Conservation (phyloP, 768 basidiomycete genomes). For the Suillus ampliporus region DNA sequence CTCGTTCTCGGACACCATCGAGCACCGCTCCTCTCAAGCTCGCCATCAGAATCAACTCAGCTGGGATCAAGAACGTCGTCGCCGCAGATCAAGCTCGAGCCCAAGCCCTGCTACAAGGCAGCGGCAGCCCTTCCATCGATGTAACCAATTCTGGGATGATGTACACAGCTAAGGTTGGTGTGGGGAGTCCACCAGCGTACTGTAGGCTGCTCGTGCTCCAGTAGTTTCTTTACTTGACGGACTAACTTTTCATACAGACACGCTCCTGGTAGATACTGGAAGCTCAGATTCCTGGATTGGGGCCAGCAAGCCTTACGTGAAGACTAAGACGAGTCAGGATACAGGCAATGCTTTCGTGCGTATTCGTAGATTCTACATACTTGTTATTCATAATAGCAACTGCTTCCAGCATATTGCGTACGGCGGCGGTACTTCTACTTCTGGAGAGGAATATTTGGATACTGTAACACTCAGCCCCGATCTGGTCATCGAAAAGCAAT, state of each 20-base stretch:
- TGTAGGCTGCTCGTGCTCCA: not conserved
- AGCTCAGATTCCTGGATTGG: not conserved
- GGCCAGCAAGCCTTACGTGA: not conserved
- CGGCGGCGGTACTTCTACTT: slow-evolving; percentile 2
- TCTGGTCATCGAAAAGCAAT: slow-evolving; percentile 22
- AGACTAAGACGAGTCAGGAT: not conserved
- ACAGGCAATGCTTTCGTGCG: not conserved
- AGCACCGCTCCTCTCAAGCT: not conserved
- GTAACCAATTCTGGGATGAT: not conserved
- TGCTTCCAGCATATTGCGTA: not conserved
- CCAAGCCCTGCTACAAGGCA: not conserved
- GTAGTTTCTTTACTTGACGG: not conserved
- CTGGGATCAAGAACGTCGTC: not conserved
- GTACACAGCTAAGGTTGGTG: not conserved
- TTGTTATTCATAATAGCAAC: not conserved
- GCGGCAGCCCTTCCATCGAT: not conserved
- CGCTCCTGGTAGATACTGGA: not conserved
- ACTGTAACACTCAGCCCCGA: not conserved
- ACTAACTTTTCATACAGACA: not conserved
- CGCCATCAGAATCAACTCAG: not conserved
- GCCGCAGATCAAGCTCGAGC: not conserved
- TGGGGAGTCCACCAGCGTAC: not conserved
- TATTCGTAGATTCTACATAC: not conserved
- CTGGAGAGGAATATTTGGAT: slow-evolving; percentile 1
- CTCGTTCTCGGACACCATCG: not conserved